phyloP scores from a whole-genome alignment of 306 rosid species.

The Styphnolobium japonicum region DNA sequence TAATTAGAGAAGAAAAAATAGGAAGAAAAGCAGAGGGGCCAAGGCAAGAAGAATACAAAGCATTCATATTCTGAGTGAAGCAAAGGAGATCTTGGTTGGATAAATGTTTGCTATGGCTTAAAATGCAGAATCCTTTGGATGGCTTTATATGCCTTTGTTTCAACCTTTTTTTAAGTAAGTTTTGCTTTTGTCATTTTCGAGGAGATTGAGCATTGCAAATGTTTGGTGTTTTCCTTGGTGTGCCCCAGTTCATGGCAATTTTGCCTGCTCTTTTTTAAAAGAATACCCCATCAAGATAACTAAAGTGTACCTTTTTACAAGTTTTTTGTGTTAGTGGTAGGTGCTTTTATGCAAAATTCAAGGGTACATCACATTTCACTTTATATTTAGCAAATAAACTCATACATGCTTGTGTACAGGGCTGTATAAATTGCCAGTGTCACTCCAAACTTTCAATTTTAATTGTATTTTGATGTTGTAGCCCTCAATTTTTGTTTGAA shows the following conservation, averaged over 20 bases:
- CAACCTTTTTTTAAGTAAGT: background rate
- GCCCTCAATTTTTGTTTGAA: background rate
- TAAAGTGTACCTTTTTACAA: background rate
- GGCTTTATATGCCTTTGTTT: background rate
- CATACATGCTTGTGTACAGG: background rate
- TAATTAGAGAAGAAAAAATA: background rate
- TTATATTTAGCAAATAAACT: constrained; percentile 1
- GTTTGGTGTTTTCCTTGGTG: background rate
- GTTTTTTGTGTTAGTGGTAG: background rate
- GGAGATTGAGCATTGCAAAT: background rate
- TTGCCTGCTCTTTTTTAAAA: background rate
- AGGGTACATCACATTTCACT: background rate
- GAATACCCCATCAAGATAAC: background rate
- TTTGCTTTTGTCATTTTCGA: background rate
- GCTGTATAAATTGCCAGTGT: background rate
- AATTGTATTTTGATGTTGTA: background rate
- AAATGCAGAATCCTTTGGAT: background rate
- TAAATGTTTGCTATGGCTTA: too few relatives aligned
- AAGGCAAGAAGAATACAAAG: background rate
- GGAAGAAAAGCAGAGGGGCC: too few relatives aligned
- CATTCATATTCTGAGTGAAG: background rate
- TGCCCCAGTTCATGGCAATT: background rate
- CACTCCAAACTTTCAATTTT: background rate
- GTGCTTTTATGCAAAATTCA: background rate
- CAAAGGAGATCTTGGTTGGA: too few relatives aligned